Evolutionary conservation across 495 filamentous ascomycete species (phyloP).

Genomic region (Neurospora sp.): DNA sequence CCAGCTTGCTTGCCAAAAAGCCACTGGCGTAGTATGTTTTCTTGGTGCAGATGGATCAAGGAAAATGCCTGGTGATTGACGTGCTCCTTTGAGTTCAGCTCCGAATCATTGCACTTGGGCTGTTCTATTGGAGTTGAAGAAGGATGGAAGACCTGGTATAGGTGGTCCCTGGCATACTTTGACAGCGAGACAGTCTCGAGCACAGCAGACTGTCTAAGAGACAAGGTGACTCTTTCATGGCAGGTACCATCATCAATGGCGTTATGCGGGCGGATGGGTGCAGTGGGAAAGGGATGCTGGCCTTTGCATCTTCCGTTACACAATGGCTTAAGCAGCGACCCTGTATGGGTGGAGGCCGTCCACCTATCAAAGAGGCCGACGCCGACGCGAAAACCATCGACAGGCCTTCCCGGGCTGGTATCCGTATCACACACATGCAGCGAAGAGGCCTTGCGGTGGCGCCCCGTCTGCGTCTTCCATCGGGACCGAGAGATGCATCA

Average conservation of each 20-base stretch:
- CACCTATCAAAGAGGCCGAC: not conserved
- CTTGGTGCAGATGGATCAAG: not conserved
- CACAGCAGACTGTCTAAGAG: not conserved
- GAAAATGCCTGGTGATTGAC: not conserved
- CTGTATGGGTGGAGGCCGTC: not conserved
- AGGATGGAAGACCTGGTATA: not conserved
- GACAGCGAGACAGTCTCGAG: not conserved
- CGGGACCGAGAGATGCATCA: slow-evolving; percentile 7
- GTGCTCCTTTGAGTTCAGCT: not conserved
- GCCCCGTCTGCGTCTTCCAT: not conserved
- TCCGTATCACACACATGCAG: not conserved
- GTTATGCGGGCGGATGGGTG: not conserved
- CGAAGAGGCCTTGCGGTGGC: not conserved
- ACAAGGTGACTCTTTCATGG: not conserved
- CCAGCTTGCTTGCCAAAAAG: not conserved
- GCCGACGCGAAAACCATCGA: not conserved
- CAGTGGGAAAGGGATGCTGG: not conserved
- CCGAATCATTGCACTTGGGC: not conserved
- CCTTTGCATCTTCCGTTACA: not conserved
- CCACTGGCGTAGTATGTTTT: not conserved
- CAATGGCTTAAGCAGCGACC: not conserved
- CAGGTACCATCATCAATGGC: too few species aligned
- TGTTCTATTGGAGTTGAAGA: not conserved
- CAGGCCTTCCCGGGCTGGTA: not conserved
- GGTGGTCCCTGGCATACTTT: not conserved